A percentile compares a stretch with the other conserved stretches of the same genome.
Evolutionary conservation across 192 early-diverging fungal species (phyloP).

Genomic region (Backusella australiensis): DNA sequence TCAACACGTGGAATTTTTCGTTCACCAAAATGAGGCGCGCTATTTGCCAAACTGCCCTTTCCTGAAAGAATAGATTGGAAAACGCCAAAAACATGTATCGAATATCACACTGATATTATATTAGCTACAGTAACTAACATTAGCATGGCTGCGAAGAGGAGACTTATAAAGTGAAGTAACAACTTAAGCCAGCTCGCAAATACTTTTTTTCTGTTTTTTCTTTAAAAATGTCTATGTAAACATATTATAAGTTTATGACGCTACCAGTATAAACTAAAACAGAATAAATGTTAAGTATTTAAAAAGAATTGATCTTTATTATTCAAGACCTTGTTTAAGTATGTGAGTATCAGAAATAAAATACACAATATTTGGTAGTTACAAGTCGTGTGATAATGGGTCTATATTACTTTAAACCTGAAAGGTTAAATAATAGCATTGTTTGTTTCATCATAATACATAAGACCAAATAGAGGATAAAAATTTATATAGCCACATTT

Average conservation of each 20-base stretch:
- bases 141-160: no score
- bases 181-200: no score
- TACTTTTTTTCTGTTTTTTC: no score
- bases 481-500: background rate
- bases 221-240: no score
- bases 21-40: conserved; percentile 54
- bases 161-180: no score
- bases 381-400: background rate
- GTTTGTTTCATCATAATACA: background rate
- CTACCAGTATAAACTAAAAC: background rate
- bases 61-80: no score
- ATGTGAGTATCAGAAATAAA: background rate
- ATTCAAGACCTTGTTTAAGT: background rate
- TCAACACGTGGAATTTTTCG: conserved; percentile 93
- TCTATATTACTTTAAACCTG: background rate
- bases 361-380: background rate
- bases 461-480: background rate
- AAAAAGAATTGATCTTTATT: background rate
- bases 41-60: no score
- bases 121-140: no score
- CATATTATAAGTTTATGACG: no score
- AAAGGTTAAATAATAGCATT: background rate
- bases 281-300: background rate
- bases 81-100: no score
- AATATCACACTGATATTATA: no score